Evolutionary conservation across 2,329 filamentous ascomycete species (phyloP).

Genomic region (Beauveria scarabaeidicola): DNA sequence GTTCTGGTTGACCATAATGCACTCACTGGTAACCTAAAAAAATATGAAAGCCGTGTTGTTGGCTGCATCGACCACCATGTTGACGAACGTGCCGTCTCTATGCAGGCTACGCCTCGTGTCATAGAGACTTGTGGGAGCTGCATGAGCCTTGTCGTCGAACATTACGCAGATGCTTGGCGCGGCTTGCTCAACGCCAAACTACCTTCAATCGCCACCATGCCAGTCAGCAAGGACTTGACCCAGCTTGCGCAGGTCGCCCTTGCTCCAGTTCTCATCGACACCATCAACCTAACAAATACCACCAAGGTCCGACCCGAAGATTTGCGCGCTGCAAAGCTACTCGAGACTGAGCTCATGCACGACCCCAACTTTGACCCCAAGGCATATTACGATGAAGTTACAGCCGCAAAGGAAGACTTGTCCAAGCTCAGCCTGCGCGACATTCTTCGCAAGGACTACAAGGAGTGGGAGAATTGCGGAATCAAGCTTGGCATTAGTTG

Average conservation of each 20-base stretch:
- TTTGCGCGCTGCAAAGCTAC: slow-evolving; percentile 44
- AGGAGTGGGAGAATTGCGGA: slow-evolving; percentile 58
- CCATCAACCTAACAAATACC: slow-evolving; percentile 51
- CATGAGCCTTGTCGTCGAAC: slow-evolving; percentile 57
- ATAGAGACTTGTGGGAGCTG: slow-evolving; percentile 65
- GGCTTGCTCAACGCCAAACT: slow-evolving; percentile 21
- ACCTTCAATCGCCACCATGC: background rate
- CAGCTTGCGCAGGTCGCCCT: slow-evolving; percentile 60
- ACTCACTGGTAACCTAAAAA: slow-evolving; percentile 51
- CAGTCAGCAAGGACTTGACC: slow-evolving; percentile 33
- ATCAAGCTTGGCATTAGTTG: slow-evolving; percentile 59
- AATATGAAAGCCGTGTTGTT: slow-evolving; percentile 44
- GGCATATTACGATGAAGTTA: slow-evolving; percentile 51
- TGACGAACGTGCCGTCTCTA: slow-evolving; percentile 52
- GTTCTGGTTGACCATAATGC: slow-evolving; percentile 74
- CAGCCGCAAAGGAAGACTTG: slow-evolving; percentile 59
- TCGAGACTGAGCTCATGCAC: slow-evolving; percentile 40
- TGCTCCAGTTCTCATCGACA: slow-evolving; percentile 67
- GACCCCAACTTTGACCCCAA: slow-evolving; percentile 40
- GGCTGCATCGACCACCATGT: slow-evolving; percentile 74
- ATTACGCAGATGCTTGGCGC: slow-evolving; percentile 51
- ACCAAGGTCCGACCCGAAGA: slow-evolving; percentile 60
- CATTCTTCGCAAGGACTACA: slow-evolving; percentile 75
- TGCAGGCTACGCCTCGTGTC: slow-evolving; percentile 45
- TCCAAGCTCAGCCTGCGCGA: slow-evolving; percentile 52